These are phyloP conservation scores for Bruguiera hainesii DNA, from an alignment of 441 rosid species.

Conservation along the genomic window DNA sequence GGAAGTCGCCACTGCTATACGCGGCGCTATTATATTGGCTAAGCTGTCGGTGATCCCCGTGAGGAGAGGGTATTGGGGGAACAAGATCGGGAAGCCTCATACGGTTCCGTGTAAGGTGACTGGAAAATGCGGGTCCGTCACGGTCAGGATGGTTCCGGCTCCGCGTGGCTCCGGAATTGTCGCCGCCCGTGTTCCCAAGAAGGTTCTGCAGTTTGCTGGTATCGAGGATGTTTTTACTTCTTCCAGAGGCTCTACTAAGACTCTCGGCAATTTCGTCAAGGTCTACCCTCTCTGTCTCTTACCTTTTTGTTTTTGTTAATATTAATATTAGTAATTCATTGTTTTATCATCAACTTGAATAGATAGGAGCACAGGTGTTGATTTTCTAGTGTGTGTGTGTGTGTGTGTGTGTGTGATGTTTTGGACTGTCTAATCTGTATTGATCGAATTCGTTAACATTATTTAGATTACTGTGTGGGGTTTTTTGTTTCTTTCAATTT, in stretches of 20 bases:
- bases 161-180: constrained; percentile 88
- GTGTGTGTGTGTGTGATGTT: no score
- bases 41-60: constrained; percentile 78
- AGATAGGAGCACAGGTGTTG: no score
- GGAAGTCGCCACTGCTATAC: constrained; percentile 83
- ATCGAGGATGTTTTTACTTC: constrained; percentile 85
- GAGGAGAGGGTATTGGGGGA: constrained; percentile 91
- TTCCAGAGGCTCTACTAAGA: constrained; percentile 80
- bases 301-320: constrained; percentile 17
- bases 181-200: constrained; percentile 86
- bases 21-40: constrained; percentile 75
- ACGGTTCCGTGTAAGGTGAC: constrained; percentile 85
- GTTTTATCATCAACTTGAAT: not conserved
- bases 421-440: no score
- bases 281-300: constrained; percentile 20
- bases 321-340: no score
- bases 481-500: no score
- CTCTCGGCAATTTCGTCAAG: constrained; percentile 87
- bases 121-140: constrained; percentile 80
- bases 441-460: no score
- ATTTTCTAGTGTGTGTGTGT: no score
- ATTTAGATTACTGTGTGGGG: no score
- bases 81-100: constrained; percentile 80
- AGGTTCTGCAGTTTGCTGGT: constrained; percentile 84
- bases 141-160: constrained; percentile 91